Evolutionary conservation across 768 basidiomycete species (phyloP).

Genomic region (Termitomyces sp.): DNA sequence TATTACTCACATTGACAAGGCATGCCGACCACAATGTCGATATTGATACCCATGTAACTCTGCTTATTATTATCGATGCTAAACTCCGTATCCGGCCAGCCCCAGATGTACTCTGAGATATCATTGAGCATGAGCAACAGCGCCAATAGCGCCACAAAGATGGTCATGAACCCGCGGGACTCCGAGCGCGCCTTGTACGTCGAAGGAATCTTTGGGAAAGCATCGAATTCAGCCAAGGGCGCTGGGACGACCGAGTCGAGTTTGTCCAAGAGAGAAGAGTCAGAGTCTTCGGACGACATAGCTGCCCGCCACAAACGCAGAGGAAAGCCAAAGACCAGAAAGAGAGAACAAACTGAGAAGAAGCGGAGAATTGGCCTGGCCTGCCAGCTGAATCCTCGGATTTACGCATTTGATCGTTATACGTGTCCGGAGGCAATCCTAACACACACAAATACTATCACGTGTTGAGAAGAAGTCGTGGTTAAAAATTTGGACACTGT

Average conservation of each 20-base stretch:
- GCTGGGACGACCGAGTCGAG: conserved; percentile 61
- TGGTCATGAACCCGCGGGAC: conserved; percentile 75
- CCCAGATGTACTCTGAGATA: conserved; percentile 87
- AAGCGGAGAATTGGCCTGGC: not conserved
- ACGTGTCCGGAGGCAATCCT: conserved; percentile 7
- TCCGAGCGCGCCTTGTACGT: conserved; percentile 78
- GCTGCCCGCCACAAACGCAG: not conserved
- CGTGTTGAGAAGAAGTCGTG: not conserved
- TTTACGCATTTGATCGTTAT: conserved; percentile 1
- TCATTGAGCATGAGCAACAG: conserved; percentile 83
- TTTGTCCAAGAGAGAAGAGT: conserved; percentile 47
- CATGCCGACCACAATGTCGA: conserved; percentile 91
- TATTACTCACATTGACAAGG: conserved; percentile 79
- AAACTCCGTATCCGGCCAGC: conserved; percentile 89
- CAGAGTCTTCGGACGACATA: conserved; percentile 23
- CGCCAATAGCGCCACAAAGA: conserved; percentile 63
- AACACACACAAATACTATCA: conserved; percentile 7
- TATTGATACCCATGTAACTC: conserved; percentile 76
- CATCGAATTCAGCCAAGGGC: conserved; percentile 73
- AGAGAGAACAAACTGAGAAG: not conserved
- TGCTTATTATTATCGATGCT: conserved; percentile 65
- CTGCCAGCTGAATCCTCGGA: conserved; percentile 8
- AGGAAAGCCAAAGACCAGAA: not conserved
- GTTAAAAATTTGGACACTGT: not conserved
- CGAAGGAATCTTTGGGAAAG: conserved; percentile 80